phyloP scores from a whole-genome alignment of 768 basidiomycete genomes.

The Xerocomellus amylosporus region DNA sequence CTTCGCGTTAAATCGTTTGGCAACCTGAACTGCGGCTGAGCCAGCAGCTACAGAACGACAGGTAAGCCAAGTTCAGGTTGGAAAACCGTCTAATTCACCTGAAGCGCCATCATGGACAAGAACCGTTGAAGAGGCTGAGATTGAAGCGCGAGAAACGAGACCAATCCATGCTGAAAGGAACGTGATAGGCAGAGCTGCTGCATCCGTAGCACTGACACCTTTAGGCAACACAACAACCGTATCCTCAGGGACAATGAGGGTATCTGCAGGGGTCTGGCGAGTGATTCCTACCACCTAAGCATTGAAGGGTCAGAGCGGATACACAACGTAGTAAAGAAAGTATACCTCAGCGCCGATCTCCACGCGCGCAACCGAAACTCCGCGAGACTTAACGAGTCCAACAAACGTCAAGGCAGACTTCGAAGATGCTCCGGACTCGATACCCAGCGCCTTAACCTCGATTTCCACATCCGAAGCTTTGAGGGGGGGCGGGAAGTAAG shows the following conservation, averaged over 20 bases:
- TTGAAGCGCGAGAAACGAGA: conserved; percentile 16
- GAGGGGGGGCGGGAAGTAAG: conserved; percentile 20
- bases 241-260: conserved; percentile 14
- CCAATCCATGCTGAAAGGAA: conserved; percentile 31
- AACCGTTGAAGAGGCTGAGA: conserved; percentile 22
- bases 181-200: conserved; percentile 19
- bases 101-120: conserved; percentile 29
- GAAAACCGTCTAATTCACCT: conserved; percentile 5
- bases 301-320: background rate
- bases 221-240: conserved; percentile 13
- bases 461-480: conserved; percentile 20
- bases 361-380: conserved; percentile 1
- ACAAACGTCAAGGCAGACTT: conserved; percentile 18
- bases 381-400: conserved; percentile 19
- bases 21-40: conserved; percentile 26
- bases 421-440: background rate
- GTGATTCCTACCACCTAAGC: conserved; percentile 20
- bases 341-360: conserved; percentile 11
- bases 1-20: conserved; percentile 19
- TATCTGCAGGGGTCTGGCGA: conserved; percentile 15
- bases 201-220: conserved; percentile 15
- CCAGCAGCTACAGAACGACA: conserved; percentile 17
- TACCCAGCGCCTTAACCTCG: conserved; percentile 15
- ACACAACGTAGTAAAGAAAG: background rate
- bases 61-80: background rate